These are phyloP conservation scores for Apiospora pterosperma DNA, from an alignment of 2,329 filamentous ascomycete genomes.

Conservation along the genomic window DNA sequence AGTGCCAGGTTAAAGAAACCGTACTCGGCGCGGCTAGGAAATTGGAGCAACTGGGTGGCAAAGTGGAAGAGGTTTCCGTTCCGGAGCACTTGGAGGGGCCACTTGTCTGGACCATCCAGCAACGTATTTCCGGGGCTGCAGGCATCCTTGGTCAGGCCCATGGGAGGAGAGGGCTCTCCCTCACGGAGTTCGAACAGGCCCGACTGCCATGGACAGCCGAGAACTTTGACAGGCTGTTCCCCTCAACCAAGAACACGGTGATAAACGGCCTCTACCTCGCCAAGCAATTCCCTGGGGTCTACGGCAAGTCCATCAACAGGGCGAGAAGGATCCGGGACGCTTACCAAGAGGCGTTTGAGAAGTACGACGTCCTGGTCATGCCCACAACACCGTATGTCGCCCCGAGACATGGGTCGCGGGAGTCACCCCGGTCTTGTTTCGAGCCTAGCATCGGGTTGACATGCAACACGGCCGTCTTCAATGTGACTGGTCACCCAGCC, in stretches of 20 bases:
- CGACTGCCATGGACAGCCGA: conserved; percentile 43
- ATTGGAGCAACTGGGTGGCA: conserved; percentile 44
- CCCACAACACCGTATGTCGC: conserved; percentile 34
- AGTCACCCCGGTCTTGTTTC: conserved; percentile 41
- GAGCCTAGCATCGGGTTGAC: conserved; percentile 50
- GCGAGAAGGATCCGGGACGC: conserved; percentile 42
- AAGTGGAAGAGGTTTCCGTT: conserved; percentile 46
- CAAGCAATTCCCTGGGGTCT: conserved; percentile 40
- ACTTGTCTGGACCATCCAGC: conserved; percentile 47
- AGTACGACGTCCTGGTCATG: conserved; percentile 43
- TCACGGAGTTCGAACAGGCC: conserved; percentile 47
- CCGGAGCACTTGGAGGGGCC: conserved; percentile 45
- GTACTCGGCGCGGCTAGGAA: conserved; percentile 39
- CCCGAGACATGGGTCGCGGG: conserved; percentile 22
- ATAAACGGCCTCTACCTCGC: conserved; percentile 47
- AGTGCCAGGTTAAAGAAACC: conserved; percentile 34
- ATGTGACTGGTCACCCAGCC: conserved; percentile 55
- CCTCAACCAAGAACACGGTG: conserved; percentile 51
- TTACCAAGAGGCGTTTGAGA: conserved; percentile 37
- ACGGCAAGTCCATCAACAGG: conserved; percentile 47
- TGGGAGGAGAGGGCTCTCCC: conserved; percentile 44
- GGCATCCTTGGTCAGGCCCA: conserved; percentile 39
- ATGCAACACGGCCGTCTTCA: conserved; percentile 54
- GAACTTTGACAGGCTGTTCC: conserved; percentile 49
- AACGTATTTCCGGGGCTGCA: conserved; percentile 40